Evolutionary conservation across 2,329 filamentous ascomycete species (phyloP).

Genomic region (Xylaria hypoxylon): DNA sequence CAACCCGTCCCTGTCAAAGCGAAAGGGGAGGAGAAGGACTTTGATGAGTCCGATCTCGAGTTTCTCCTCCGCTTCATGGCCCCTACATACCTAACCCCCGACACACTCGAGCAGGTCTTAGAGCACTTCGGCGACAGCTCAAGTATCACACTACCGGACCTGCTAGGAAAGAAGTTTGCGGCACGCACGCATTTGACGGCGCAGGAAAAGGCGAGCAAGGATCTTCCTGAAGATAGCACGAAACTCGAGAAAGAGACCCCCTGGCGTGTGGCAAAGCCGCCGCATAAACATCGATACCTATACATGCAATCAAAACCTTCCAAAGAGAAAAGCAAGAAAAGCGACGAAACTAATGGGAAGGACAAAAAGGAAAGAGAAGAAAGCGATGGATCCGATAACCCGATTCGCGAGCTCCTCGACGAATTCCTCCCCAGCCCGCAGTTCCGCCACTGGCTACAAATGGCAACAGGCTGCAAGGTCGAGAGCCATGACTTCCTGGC

Average conservation of each 20-base stretch:
- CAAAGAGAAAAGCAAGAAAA: conserved; percentile 49
- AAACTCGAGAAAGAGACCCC: conserved; percentile 68
- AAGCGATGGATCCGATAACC: conserved; percentile 59
- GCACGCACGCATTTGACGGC: conserved; percentile 74
- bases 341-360: conserved; percentile 39
- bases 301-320: conserved; percentile 73
- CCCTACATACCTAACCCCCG: conserved; percentile 90
- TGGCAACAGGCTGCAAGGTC: conserved; percentile 81
- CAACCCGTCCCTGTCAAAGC: conserved; percentile 62
- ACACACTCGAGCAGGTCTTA: conserved; percentile 84
- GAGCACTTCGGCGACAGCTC: conserved; percentile 85
- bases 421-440: conserved; percentile 84
- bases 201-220: conserved; percentile 63
- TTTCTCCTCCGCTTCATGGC: conserved; percentile 92
- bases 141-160: conserved; percentile 82
- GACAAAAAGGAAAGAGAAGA: conserved; percentile 32
- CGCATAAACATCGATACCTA: conserved; percentile 94
- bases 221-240: conserved; percentile 59
- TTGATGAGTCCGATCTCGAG: conserved; percentile 84
- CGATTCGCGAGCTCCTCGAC: conserved; percentile 82
- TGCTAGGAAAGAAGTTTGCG: conserved; percentile 83
- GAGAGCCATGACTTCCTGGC: conserved; percentile 82
- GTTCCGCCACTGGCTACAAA: conserved; percentile 89
- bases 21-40: conserved; percentile 70
- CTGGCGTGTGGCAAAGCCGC: conserved; percentile 85